Evolutionary conservation across 1,284 basidiomycete genomes (phyloP).

Genomic region (Apiotrichum domesticum): DNA sequence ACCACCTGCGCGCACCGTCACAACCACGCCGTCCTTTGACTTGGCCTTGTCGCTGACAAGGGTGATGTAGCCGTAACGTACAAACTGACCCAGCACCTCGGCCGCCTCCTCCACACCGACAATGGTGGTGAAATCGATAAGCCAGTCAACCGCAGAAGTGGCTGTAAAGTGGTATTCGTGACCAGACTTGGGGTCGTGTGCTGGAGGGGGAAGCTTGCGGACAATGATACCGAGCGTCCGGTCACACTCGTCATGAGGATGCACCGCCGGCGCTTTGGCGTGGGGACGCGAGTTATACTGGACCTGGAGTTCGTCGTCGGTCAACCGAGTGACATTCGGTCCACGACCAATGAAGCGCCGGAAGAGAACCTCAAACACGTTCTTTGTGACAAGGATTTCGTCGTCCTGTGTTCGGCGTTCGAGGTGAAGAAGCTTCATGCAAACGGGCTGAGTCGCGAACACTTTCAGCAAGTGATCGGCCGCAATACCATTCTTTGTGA

Average conservation of each 20-base stretch:
- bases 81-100: constrained; percentile 95
- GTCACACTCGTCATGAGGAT: constrained; percentile 44
- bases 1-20: constrained; percentile 62
- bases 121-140: constrained; percentile 94
- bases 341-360: constrained; percentile 83
- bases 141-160: constrained; percentile 85
- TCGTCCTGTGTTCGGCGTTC: constrained; percentile 89
- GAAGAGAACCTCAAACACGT: constrained; percentile 91
- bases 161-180: constrained; percentile 77
- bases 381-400: constrained; percentile 92
- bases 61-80: constrained; percentile 83
- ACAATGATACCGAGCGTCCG: constrained; percentile 49
- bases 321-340: constrained; percentile 60
- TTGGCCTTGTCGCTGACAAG: constrained; percentile 63
- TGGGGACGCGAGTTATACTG: constrained; percentile 37
- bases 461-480: constrained; percentile 85
- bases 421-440: constrained; percentile 94
- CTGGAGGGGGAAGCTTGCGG: constrained; percentile 13
- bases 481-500: constrained; percentile 94
- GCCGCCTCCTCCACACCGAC: constrained; percentile 94
- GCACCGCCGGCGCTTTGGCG: constrained; percentile 24
- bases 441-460: constrained; percentile 90
- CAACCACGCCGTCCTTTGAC: constrained; percentile 70
- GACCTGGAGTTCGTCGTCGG: constrained; percentile 43
- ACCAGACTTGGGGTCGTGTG: constrained; percentile 13